Percentiles rank a stretch among this genome's conserved stretches.
These are phyloP conservation scores for Arxiozyma slooffiae DNA, from an alignment of 1,139 yeast species.

Conservation along the genomic window DNA sequence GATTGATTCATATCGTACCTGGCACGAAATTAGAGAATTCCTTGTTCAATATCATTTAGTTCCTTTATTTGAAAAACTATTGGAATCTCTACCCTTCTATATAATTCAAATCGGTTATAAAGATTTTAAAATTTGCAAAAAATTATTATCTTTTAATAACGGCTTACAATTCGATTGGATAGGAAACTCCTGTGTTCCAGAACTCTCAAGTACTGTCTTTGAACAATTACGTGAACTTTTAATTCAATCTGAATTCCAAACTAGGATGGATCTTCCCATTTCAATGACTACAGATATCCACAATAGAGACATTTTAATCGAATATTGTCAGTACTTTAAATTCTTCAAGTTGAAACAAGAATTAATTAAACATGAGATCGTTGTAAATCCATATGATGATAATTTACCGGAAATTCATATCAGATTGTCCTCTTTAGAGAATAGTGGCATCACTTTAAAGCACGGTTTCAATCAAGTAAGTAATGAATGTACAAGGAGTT, in stretches of 20 bases:
- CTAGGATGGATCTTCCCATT: too few species aligned
- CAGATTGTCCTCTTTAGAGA: constrained; percentile 35
- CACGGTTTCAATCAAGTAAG: background rate
- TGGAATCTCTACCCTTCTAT: constrained; percentile 45
- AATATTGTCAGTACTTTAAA: constrained; percentile 70
- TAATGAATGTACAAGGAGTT: constrained; percentile 1
- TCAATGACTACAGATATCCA: too few species aligned
- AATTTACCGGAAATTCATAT: constrained; percentile 42
- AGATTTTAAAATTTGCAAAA: constrained; percentile 50
- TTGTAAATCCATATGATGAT: constrained; percentile 38
- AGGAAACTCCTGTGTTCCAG: background rate
- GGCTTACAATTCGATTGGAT: constrained; percentile 1
- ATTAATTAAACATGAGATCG: constrained; percentile 44
- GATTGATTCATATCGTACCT: background rate
- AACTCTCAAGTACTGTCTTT: background rate
- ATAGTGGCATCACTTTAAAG: constrained; percentile 1
- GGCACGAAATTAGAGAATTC: background rate
- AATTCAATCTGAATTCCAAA: background rate
- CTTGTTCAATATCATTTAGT: background rate
- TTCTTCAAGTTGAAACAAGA: constrained; percentile 66
- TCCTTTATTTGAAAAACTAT: background rate
- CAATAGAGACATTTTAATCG: constrained; percentile 32
- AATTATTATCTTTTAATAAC: constrained; percentile 23
- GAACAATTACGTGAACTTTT: background rate
- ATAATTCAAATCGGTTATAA: constrained; percentile 54